These are phyloP conservation scores for Rhododendron molle DNA, from an alignment of 148 eudicot genomes.

Conservation along the genomic window DNA sequence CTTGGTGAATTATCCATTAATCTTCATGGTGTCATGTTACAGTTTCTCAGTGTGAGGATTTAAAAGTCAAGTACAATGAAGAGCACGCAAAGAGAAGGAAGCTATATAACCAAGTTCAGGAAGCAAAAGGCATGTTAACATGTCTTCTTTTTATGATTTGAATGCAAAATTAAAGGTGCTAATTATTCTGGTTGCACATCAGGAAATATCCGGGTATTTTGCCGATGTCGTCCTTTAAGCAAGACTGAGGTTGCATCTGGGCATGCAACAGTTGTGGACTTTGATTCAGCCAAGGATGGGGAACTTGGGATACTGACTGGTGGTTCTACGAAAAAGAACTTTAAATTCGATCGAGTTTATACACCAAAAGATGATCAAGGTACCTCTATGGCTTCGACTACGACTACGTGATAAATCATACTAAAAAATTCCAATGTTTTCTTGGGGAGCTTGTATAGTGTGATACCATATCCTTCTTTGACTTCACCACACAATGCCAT, in stretches of 20 bases:
- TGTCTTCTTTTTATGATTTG: not conserved
- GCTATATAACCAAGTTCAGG: slow-evolving; percentile 78
- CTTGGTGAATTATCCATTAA: not conserved
- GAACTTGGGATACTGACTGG: slow-evolving; percentile 54
- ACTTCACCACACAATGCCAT: not conserved
- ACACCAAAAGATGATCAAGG: slow-evolving; percentile 92
- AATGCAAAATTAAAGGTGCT: slow-evolving; percentile 19
- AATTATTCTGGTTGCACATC: slow-evolving; percentile 24
- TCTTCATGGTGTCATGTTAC: slow-evolving; percentile 14
- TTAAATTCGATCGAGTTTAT: slow-evolving; percentile 81
- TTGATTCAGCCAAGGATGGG: slow-evolving; percentile 82
- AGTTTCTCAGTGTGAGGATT: slow-evolving; percentile 90
- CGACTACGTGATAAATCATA: not conserved
- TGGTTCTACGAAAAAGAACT: slow-evolving; percentile 64
- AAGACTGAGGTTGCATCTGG: slow-evolving; percentile 52
- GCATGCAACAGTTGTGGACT: slow-evolving; percentile 63
- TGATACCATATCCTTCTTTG: not conserved
- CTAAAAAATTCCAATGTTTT: not conserved
- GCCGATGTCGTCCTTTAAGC: slow-evolving; percentile 84
- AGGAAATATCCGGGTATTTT: slow-evolving; percentile 95
- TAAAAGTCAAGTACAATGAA: slow-evolving; percentile 80
- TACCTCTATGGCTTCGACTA: slow-evolving; percentile 13
- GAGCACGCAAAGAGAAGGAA: slow-evolving; percentile 88
- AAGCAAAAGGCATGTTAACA: slow-evolving; percentile 66
- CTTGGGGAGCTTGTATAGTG: not conserved